Percentiles rank a stretch among this genome's conserved stretches.
These are phyloP conservation scores for Stygiomarasmius scandens DNA, from an alignment of 1,284 basidiomycete species.

Conservation along the genomic window DNA sequence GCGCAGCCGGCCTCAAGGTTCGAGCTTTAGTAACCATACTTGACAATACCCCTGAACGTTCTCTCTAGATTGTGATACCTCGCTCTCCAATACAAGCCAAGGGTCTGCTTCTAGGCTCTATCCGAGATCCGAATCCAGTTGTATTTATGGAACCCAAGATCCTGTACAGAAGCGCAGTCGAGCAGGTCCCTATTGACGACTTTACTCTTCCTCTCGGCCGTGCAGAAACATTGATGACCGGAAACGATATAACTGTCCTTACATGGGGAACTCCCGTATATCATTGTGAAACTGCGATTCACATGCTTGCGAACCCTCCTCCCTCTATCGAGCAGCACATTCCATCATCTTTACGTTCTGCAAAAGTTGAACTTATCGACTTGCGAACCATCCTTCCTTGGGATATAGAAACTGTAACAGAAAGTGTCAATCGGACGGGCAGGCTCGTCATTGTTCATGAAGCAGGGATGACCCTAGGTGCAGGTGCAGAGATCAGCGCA, in stretches of 20 bases:
- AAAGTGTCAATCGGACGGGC: slow-evolving; percentile 83
- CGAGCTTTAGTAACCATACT: slow-evolving; percentile 7
- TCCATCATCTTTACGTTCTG: slow-evolving; percentile 67
- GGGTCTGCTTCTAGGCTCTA: slow-evolving; percentile 82
- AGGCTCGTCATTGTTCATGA: slow-evolving; percentile 90
- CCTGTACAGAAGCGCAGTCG: slow-evolving; percentile 78
- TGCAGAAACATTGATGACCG: slow-evolving; percentile 76
- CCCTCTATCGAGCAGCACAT: slow-evolving; percentile 68
- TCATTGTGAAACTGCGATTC: slow-evolving; percentile 82
- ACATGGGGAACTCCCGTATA: slow-evolving; percentile 94
- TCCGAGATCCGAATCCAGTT: slow-evolving; percentile 91
- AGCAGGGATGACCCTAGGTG: slow-evolving; percentile 82
- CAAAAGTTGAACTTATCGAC: slow-evolving; percentile 89
- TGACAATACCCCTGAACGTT: neutral
- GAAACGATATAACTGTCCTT: slow-evolving; percentile 85
- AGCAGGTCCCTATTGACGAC: slow-evolving; percentile 91
- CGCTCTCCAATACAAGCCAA: slow-evolving; percentile 95
- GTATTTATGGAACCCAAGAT: slow-evolving; percentile 96
- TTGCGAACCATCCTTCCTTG: slow-evolving; percentile 88
- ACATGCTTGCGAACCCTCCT: slow-evolving; percentile 70
- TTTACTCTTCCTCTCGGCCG: slow-evolving; percentile 79
- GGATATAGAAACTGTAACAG: slow-evolving; percentile 80
- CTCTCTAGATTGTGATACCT: slow-evolving; percentile 79
- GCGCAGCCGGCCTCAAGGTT: slow-evolving; percentile 88
- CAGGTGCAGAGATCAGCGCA: slow-evolving; percentile 86